These are phyloP conservation scores for Bacterosira constricta DNA, from an alignment of 108 stramenopile species.

Conservation along the genomic window DNA sequence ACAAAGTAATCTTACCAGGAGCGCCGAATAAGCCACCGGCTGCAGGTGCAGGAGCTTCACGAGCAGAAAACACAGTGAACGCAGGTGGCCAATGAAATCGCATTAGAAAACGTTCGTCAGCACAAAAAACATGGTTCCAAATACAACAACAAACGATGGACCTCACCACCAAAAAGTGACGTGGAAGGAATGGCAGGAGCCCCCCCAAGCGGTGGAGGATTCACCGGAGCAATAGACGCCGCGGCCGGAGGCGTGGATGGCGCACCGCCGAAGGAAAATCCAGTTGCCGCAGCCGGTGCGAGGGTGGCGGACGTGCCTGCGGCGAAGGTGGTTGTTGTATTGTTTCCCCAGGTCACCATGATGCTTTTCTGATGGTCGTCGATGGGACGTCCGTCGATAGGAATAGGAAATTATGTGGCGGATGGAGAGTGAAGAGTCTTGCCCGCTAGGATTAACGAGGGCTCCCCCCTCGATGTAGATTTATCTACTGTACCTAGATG, in stretches of 20 bases:
- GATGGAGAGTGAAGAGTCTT: too few relatives aligned
- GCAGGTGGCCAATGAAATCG: too few relatives aligned
- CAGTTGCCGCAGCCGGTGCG: conserved; percentile 3
- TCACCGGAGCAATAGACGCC: conserved; percentile 11
- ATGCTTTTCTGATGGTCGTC: too few relatives aligned
- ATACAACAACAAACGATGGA: too few relatives aligned
- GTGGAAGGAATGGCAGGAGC: conserved; percentile 4
- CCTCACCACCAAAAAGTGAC: not conserved
- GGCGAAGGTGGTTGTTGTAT: conserved; percentile 44
- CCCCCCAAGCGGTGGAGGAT: conserved; percentile 13
- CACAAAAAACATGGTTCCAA: too few relatives aligned
- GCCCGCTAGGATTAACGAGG: too few relatives aligned
- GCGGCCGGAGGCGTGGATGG: conserved; percentile 28
- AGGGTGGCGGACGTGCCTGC: conserved; percentile 14
- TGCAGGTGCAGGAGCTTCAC: not conserved
- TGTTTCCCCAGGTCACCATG: conserved; percentile 51
- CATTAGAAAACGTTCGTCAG: too few relatives aligned
- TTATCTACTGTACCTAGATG: too few relatives aligned
- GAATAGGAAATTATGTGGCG: too few relatives aligned
- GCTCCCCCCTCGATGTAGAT: too few relatives aligned
- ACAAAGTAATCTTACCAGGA: conserved; percentile 2
- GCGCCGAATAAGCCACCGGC: conserved; percentile 21
- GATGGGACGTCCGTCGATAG: too few relatives aligned
- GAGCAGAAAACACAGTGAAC: too few relatives aligned
- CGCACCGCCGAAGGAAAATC: conserved; percentile 2